phyloP scores from a whole-genome alignment of 129 eudicot species.

The Dittrichia graveolens region DNA sequence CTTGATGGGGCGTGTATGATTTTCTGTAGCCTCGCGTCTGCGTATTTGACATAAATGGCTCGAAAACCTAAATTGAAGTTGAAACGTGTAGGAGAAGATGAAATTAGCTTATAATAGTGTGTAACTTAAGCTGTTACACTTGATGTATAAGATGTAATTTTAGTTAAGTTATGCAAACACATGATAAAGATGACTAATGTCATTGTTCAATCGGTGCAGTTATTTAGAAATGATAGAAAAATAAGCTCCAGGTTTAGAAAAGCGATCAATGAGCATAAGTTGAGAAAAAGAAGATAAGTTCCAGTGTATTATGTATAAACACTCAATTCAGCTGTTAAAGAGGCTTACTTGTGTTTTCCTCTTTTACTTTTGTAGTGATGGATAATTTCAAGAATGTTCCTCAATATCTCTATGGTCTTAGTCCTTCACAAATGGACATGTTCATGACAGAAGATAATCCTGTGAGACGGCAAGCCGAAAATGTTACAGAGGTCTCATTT shows the following conservation, averaged over 20 bases:
- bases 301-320: not conserved
- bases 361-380: slow-evolving; percentile 54
- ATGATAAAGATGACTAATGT: not conserved
- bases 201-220: not conserved
- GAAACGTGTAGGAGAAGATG: not conserved
- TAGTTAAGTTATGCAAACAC: no score
- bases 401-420: slow-evolving; percentile 68
- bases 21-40: not conserved
- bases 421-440: slow-evolving; percentile 88
- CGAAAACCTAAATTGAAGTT: slow-evolving; percentile 12
- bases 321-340: not conserved
- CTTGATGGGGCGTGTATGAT: not conserved
- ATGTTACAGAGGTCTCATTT: slow-evolving; percentile 67
- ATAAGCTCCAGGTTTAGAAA: not conserved
- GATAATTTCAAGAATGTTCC: slow-evolving; percentile 83
- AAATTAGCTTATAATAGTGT: no score
- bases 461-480: slow-evolving; percentile 59
- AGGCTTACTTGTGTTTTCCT: not conserved
- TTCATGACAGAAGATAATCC: slow-evolving; percentile 92
- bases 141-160: no score
- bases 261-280: not conserved
- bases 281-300: not conserved
- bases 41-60: not conserved
- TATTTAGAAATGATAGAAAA: not conserved
- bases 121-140: no score